Conservation (phyloP, 768 basidiomycete species). For the Cyclocybe cylindracea region DNA sequence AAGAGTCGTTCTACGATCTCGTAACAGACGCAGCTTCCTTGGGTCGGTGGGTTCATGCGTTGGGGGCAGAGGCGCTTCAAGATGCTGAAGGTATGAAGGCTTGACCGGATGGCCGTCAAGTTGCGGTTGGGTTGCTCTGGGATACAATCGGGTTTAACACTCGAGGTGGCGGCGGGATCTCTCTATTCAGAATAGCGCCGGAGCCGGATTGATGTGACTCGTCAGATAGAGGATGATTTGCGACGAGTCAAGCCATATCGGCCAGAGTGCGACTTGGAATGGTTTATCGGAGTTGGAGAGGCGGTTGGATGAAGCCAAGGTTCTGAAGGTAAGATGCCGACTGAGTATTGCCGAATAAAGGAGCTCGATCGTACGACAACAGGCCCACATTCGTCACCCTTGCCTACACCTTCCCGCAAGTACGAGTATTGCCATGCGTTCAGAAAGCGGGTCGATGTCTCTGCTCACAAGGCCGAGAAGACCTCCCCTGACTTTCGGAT, state of each 20-base stretch:
- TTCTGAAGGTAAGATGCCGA: slow-evolving; percentile 22
- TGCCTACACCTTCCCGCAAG: slow-evolving; percentile 78
- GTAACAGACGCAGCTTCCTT: no score
- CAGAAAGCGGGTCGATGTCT: slow-evolving; percentile 57
- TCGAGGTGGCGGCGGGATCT: no score
- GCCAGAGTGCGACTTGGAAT: slow-evolving; percentile 35
- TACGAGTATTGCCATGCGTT: slow-evolving; percentile 69
- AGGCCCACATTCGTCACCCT: slow-evolving; percentile 59
- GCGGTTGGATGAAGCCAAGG: slow-evolving; percentile 30
- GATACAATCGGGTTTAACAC: no score
- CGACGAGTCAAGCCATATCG: slow-evolving; percentile 35
- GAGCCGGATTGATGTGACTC: no score
- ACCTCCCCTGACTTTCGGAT: slow-evolving; percentile 55
- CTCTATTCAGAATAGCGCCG: no score
- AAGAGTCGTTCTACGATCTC: no score
- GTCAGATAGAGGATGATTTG: no score
- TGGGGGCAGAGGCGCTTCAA: no score
- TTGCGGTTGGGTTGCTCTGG: no score
- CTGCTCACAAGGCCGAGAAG: slow-evolving; percentile 46
- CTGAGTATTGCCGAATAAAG: slow-evolving; percentile 30
- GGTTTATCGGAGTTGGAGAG: slow-evolving; percentile 18
- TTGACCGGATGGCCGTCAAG: no score
- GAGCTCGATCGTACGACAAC: slow-evolving; percentile 62
- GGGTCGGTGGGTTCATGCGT: no score
- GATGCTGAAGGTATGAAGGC: no score